phyloP scores from a whole-genome alignment of 2,329 filamentous ascomycete species.

The Macrophomina tecta region DNA sequence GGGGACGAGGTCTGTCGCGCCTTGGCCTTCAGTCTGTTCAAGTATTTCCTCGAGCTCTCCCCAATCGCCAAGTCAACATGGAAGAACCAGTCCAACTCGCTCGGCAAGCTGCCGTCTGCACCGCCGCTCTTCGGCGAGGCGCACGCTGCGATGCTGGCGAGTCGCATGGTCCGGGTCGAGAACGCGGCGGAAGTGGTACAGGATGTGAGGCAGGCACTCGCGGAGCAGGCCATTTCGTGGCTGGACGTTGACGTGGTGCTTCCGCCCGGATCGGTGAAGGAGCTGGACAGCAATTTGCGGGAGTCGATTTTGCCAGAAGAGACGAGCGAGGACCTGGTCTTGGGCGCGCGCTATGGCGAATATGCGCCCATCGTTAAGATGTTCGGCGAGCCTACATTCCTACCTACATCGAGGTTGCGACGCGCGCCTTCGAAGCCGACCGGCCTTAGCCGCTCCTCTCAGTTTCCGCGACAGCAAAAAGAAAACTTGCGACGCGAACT shows the following conservation, averaged over 20 bases:
- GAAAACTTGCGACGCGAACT: conserved; percentile 85
- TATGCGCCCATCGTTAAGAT: conserved; percentile 79
- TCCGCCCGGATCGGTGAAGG: conserved; percentile 72
- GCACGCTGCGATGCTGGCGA: conserved; percentile 89
- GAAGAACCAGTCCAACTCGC: conserved; percentile 58
- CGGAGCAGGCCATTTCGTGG: conserved; percentile 82
- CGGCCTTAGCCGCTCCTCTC: conserved; percentile 76
- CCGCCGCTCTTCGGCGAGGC: conserved; percentile 83
- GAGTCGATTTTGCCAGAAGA: conserved; percentile 67
- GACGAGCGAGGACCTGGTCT: conserved; percentile 65
- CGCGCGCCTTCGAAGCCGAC: conserved; percentile 87
- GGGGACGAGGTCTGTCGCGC: conserved; percentile 92
- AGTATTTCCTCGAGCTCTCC: conserved; percentile 90
- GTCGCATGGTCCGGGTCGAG: conserved; percentile 82
- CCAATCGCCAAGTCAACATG: conserved; percentile 75
- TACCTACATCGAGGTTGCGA: conserved; percentile 83
- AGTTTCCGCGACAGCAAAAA: conserved; percentile 82
- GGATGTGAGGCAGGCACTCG: conserved; percentile 75
- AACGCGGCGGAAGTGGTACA: conserved; percentile 74
- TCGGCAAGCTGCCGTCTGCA: conserved; percentile 65
- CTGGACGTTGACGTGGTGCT: conserved; percentile 87
- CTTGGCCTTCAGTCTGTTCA: conserved; percentile 88
- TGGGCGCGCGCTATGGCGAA: conserved; percentile 75
- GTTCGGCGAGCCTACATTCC: conserved; percentile 82
- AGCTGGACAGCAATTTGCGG: conserved; percentile 41